Conservation (phyloP, 129 eudicot genomes). For the Scalesia atractyloides region DNA sequence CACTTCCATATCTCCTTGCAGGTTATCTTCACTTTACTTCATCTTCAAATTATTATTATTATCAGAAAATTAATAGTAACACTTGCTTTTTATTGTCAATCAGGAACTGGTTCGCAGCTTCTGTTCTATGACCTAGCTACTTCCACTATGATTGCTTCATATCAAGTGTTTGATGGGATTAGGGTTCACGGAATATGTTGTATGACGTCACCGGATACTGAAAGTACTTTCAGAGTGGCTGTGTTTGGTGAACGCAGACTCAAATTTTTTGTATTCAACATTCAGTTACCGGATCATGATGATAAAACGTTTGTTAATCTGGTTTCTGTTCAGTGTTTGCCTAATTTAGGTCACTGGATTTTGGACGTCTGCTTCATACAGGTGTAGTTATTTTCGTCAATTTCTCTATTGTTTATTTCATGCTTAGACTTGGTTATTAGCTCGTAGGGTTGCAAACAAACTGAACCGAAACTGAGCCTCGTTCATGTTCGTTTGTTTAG, state of each 20-base stretch:
- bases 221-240: slow-evolving; percentile 45
- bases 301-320: slow-evolving; percentile 16
- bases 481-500: no score
- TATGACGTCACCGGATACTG: slow-evolving; percentile 3
- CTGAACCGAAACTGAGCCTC: no score
- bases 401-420: background rate
- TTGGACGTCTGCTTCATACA: slow-evolving; percentile 76
- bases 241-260: slow-evolving; percentile 82
- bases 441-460: no score
- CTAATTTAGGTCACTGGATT: slow-evolving; percentile 80
- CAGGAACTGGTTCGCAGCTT: slow-evolving; percentile 93
- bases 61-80: background rate
- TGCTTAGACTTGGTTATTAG: background rate
- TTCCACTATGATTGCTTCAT: slow-evolving; percentile 57
- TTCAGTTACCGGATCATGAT: slow-evolving; percentile 32
- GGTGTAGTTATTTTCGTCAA: slow-evolving; percentile 36
- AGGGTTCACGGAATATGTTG: slow-evolving; percentile 85
- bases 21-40: slow-evolving; percentile 54
- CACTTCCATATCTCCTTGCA: slow-evolving; percentile 57
- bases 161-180: slow-evolving; percentile 76
- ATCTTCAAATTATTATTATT: background rate
- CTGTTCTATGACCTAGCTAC: slow-evolving; percentile 56
- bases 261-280: slow-evolving; percentile 48
- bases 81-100: background rate
- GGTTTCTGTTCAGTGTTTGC: slow-evolving; percentile 47